Evolutionary conservation across 164 flowering plant species (phyloP).

Genomic region (Magnolia sinica): DNA sequence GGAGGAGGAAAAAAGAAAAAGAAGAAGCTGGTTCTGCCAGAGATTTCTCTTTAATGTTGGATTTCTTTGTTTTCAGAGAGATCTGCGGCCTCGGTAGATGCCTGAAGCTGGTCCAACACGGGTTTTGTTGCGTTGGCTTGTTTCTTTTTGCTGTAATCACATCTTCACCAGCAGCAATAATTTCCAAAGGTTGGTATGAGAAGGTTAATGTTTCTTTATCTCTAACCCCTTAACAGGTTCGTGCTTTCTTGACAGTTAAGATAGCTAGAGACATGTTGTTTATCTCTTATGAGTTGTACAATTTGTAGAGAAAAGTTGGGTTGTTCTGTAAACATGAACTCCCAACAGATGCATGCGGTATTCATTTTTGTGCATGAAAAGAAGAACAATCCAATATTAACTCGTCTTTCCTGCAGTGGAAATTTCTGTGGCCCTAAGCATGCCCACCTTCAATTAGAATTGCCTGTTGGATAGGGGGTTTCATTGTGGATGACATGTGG

Average conservation of each 20-base stretch:
- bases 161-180: not conserved
- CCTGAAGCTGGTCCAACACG: not conserved
- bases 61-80: conserved; percentile 18
- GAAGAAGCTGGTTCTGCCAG: too few relatives aligned
- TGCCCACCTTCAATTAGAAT: too few relatives aligned
- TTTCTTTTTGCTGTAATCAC: not conserved
- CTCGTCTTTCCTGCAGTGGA: too few relatives aligned
- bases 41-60: not conserved
- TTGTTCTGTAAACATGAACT: too few relatives aligned
- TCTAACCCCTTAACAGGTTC: not conserved
- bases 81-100: conserved; percentile 23
- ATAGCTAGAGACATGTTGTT: not conserved
- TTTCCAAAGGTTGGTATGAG: not conserved
- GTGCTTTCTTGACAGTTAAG: not conserved
- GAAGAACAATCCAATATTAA: too few relatives aligned
- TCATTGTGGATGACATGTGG: too few relatives aligned
- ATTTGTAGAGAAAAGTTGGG: too few relatives aligned
- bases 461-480: too few relatives aligned
- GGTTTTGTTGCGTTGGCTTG: not conserved
- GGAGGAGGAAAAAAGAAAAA: too few relatives aligned
- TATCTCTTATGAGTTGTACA: not conserved
- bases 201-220: not conserved
- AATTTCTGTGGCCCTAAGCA: too few relatives aligned
- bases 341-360: too few relatives aligned
- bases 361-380: too few relatives aligned